Base-by-base conservation (phyloP, 2,329 filamentous ascomycete species). In the Diplodia mutila region DNA sequence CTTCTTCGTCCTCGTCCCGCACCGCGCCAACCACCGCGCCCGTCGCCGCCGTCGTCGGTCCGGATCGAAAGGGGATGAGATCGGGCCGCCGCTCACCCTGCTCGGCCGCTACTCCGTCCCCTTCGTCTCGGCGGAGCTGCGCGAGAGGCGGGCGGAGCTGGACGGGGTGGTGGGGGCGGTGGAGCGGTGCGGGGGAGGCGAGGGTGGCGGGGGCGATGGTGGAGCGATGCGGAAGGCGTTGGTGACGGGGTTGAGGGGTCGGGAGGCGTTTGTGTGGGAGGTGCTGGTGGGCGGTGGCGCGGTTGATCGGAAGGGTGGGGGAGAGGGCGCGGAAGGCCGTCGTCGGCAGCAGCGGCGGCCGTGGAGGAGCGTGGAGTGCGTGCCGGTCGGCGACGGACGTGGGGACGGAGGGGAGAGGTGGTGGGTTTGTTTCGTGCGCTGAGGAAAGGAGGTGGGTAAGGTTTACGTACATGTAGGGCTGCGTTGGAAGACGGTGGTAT, bases 351-450 rank as follows among this genome's bases (percentile, higher is more conserved):
- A 25, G 21, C 3, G 32, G 21, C n/a, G 16, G 18, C 16, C 11
- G 6, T 32, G 57, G 57, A 18, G 25, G 39, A 46, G 42, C 18
- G 59, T 51, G 25, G 59, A 63, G 27, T 63, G 46, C 59, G 59
- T 63, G 42, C 59, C 59, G 42, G 59, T 63, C 5, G 59, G 59
- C 12, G 46, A 51, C 25, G 59, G 59, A 11, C 34, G 54, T 2
- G 34, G n/a, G 29, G n/a, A 49, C 27, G 29, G 9, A 46, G 32
- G 42, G 27, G 59, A 51, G 46, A 51, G 11, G 59, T 63, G 42
- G 59, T 63, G 59, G 59, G 46, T 51, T 63, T 63, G 59, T 21
- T 63, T 63, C 32, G 14, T 61, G 42, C 42, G 42, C 7, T 46
- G 16, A 18, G 16, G 16, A 21, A 11, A 9, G 39, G 18, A 18